A percentile compares a stretch with the other conserved stretches of the same genome.
phyloP scores from a whole-genome alignment of 768 basidiomycete genomes.

The Macrocybe gigantea region DNA sequence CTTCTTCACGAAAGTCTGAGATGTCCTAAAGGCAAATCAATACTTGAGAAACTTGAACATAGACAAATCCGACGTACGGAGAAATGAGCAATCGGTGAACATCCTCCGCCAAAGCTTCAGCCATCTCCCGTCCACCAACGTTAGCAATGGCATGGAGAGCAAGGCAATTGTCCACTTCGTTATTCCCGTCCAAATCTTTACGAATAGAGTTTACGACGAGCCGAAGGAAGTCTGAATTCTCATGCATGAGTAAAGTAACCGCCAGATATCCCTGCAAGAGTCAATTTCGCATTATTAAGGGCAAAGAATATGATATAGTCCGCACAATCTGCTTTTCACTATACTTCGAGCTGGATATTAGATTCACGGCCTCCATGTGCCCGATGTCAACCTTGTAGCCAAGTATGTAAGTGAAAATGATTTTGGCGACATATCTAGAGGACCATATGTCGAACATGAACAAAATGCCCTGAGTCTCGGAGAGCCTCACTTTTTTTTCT shows the following conservation, averaged over 20 bases:
- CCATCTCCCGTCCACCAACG: constrained; percentile 97
- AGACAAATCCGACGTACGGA: constrained; percentile 52
- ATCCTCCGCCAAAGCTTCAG: constrained; percentile 88
- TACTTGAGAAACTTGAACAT: not conserved
- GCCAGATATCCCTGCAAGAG: constrained; percentile 86
- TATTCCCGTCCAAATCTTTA: constrained; percentile 92
- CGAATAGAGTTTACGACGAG: constrained; percentile 97
- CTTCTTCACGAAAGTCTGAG: constrained; percentile 94
- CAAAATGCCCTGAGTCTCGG: not conserved
- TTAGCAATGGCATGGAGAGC: constrained; percentile 98
- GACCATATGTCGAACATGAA: not conserved
- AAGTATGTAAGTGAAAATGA: constrained; percentile 97
- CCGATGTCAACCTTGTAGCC: constrained; percentile 99
- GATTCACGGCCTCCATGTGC: constrained; percentile 98
- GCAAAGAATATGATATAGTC: constrained; percentile 7
- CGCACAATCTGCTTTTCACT: constrained; percentile 98
- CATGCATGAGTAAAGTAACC: constrained; percentile 95
- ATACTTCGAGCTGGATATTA: constrained; percentile 93
- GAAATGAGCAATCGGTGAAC: constrained; percentile 94
- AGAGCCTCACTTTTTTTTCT: constrained; percentile 77
- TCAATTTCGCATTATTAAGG: constrained; percentile 6
- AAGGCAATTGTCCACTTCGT: constrained; percentile 93
- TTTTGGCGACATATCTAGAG: constrained; percentile 91
- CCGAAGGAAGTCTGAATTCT: constrained; percentile 95
- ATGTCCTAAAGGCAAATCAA: constrained; percentile 56